A percentile compares a stretch with the other conserved stretches of the same genome.
Conservation (phyloP, 176 grass and related monocot genomes). For the Ensete glaucum region DNA sequence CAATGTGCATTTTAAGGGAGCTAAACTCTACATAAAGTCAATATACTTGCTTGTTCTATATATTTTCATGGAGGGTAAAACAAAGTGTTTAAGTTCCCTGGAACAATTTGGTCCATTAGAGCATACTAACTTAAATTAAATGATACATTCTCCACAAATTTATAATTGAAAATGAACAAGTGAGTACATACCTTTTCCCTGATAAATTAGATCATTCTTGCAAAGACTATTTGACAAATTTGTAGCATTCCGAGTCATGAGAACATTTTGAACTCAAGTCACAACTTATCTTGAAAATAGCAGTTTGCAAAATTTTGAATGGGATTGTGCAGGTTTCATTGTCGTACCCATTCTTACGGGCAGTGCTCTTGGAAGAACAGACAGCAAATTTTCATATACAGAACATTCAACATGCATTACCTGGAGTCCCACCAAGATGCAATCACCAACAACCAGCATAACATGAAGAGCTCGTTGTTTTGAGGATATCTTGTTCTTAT, state of each 20-base stretch:
- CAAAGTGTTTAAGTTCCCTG: no score
- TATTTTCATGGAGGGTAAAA: no score
- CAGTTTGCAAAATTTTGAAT: neutral
- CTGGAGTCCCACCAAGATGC: slow-evolving; percentile 82
- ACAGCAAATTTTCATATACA: neutral
- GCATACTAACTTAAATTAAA: neutral
- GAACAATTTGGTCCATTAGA: neutral
- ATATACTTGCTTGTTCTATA: no score
- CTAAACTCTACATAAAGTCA: no score
- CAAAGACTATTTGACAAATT: neutral
- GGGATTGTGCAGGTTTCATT: neutral
- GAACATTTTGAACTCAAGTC: neutral
- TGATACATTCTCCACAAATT: neutral
- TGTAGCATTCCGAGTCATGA: neutral
- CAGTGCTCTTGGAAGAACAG: neutral
- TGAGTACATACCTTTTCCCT: neutral
- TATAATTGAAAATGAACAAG: neutral
- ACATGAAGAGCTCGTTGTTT: slow-evolving; percentile 62
- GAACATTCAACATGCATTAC: slow-evolving; percentile 21
- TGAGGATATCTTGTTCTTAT: slow-evolving; percentile 53
- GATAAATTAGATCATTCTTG: neutral
- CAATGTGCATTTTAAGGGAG: no score
- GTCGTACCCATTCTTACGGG: neutral
- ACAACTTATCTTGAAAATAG: neutral
- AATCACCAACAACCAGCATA: slow-evolving; percentile 73